Percentiles rank a stretch among this genome's conserved stretches.
Conservation (phyloP, 352 stramenopile species). For the Globisporangium rhizosaccharum region DNA sequence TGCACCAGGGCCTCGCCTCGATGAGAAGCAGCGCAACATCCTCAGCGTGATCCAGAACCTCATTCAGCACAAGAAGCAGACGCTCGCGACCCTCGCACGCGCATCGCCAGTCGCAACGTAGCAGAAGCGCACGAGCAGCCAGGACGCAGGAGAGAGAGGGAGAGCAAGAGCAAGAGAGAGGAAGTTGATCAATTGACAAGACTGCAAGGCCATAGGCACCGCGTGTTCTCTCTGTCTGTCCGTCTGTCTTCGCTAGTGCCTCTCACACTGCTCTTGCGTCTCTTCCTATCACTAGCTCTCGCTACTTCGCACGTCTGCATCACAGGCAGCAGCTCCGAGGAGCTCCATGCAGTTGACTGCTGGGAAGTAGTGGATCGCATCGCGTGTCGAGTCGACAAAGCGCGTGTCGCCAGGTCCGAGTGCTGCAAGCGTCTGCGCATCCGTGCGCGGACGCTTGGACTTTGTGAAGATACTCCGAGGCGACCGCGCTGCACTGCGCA, state of each 20-base stretch:
- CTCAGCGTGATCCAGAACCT: conserved; percentile 72
- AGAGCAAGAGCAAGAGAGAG: neutral
- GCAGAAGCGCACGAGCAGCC: neutral
- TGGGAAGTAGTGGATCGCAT: conserved; percentile 70
- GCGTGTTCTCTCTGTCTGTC: neutral
- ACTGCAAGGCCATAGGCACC: neutral
- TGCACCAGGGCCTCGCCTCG: conserved; percentile 15
- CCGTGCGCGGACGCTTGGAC: conserved; percentile 5
- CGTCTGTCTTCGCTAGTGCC: neutral
- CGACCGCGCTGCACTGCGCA: conserved; percentile 14
- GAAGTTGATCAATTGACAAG: neutral
- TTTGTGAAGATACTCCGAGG: conserved; percentile 25
- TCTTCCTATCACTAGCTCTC: neutral
- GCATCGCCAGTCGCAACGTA: conserved; percentile 18
- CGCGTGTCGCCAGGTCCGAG: conserved; percentile 40
- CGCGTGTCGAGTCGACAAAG: conserved; percentile 38
- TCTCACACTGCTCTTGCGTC: neutral
- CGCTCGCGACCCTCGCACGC: conserved; percentile 39
- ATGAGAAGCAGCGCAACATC: conserved; percentile 62
- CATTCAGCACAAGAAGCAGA: conserved; percentile 76
- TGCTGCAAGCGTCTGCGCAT: conserved; percentile 10
- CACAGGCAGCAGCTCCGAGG: conserved; percentile 48
- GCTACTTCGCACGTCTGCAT: conserved; percentile 28
- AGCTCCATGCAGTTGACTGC: conserved; percentile 75
- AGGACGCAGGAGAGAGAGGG: neutral